Evolutionary conservation across 2,329 filamentous ascomycete species (phyloP), one percentile per base, ranked within the genome.

Genomic region (Colletotrichum lentis): DNA sequence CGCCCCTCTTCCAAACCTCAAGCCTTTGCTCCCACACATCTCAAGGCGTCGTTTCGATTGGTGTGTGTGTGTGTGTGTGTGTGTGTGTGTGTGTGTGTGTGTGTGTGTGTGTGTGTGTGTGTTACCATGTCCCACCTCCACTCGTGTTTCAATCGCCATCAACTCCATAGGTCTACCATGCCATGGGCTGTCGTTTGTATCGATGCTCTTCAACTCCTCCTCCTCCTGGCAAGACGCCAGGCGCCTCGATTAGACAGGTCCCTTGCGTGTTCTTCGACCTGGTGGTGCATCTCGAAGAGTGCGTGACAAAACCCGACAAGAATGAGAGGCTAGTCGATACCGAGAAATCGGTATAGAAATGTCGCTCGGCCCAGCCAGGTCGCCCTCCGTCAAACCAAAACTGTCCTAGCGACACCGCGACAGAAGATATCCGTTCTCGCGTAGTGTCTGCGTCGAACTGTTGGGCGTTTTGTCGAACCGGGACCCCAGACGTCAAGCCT

Each of bases 21-120:
- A n/a, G 12, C 41, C 6, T 37, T 22, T 22, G 11, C 62, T 35
- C 16, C 46, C 39, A 39, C 14, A 24, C 49, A 18, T 27, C 57
- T 62, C 22, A 18, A 31, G 35, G 41, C 35, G 39, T 54, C 56
- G 46, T 35, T 11, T 62, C 12, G 41, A 44, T 31, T 27, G 52
- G 41, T 54, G 54, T 35, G 62, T 52, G 39, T 44, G 20, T 37
- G 18, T n/a, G n/a, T n/a, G n/a, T n/a, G n/a, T n/a, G n/a, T n/a
- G n/a, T n/a, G n/a, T n/a, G n/a, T n/a, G n/a, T n/a, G n/a, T n/a
- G n/a, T n/a, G n/a, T n/a, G n/a, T n/a, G n/a, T n/a, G n/a, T n/a
- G n/a, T n/a, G n/a, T n/a, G n/a, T n/a, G n/a, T n/a, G n/a, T 62
- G 50, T 43, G 43, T 62, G 52, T 50, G 44, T 37, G 52, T 22